Evolutionary conservation across 169 alveolate species (phyloP).

Genomic region (Miamiensis avidus): DNA sequence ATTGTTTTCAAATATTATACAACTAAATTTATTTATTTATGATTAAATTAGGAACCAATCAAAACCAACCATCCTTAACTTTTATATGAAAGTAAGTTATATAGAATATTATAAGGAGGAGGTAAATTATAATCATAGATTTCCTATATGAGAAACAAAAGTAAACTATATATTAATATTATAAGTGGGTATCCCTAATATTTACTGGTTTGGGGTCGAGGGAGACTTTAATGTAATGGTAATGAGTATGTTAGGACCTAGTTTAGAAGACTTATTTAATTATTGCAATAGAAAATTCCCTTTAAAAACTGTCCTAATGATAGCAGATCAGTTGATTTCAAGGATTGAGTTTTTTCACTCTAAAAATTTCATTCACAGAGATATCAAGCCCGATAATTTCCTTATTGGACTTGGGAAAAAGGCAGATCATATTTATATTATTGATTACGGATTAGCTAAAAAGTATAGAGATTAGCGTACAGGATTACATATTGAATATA

Average conservation of each 20-base stretch:
- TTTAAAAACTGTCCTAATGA: constrained; percentile 63
- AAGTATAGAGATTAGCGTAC: constrained; percentile 69
- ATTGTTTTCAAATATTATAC: constrained; percentile 73
- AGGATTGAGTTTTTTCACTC: constrained; percentile 80
- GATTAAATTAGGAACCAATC: constrained; percentile 96
- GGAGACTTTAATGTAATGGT: constrained; percentile 95
- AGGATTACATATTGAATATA: constrained; percentile 63
- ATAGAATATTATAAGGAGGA: constrained; percentile 95
- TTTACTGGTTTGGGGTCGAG: constrained; percentile 98
- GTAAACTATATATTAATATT: not conserved
- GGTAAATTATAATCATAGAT: constrained; percentile 53
- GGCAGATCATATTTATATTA: constrained; percentile 53
- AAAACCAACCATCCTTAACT: constrained; percentile 96
- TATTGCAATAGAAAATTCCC: constrained; percentile 58
- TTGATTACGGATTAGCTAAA: constrained; percentile 78
- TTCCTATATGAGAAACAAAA: not conserved
- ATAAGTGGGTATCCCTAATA: constrained; percentile 94
- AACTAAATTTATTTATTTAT: no score
- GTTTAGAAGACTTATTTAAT: constrained; percentile 66
- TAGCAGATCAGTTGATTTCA: constrained; percentile 61
- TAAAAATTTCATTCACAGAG: constrained; percentile 79
- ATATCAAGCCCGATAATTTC: constrained; percentile 85
- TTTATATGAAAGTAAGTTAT: constrained; percentile 96
- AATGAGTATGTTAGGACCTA: constrained; percentile 81
- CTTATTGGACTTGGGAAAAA: constrained; percentile 75